These are phyloP conservation scores for Rasamsonia emersonii DNA, from an alignment of 2,329 filamentous ascomycete species.

Conservation along the genomic window DNA sequence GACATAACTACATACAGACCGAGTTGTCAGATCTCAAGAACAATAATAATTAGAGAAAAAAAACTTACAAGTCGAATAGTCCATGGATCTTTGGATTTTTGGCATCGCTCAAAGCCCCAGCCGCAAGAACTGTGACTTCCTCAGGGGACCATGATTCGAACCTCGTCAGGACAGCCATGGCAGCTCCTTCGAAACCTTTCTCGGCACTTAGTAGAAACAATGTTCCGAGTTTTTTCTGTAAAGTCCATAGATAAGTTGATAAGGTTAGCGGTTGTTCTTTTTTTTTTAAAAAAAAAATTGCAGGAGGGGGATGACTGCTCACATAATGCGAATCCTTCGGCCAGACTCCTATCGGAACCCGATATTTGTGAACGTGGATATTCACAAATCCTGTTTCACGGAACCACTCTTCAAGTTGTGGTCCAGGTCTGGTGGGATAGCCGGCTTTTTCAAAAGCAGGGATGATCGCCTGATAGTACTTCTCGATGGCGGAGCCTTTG, in stretches of 20 bases:
- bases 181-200: slow-evolving; percentile 1
- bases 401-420: slow-evolving; percentile 4
- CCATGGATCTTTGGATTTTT: neutral
- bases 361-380: slow-evolving; percentile 3
- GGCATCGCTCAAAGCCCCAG: neutral
- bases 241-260: neutral
- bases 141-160: slow-evolving; percentile 1
- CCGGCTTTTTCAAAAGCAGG: neutral
- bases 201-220: neutral
- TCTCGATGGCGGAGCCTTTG: too few relatives aligned
- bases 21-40: too few relatives aligned
- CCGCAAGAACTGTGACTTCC: neutral
- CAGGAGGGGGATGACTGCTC: neutral
- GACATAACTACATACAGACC: too few relatives aligned
- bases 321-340: slow-evolving; percentile 5
- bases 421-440: slow-evolving; percentile 2
- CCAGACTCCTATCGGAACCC: slow-evolving; percentile 4
- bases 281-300: neutral
- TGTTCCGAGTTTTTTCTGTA: neutral
- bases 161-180: slow-evolving; percentile 1
- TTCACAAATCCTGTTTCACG: slow-evolving; percentile 5
- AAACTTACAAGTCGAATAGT: slow-evolving; percentile 4
- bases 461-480: neutral
- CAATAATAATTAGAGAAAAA: neutral
- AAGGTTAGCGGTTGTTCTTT: too few relatives aligned